Conservation (phyloP, 306 rosid species). For the Vigna angularis region DNA sequence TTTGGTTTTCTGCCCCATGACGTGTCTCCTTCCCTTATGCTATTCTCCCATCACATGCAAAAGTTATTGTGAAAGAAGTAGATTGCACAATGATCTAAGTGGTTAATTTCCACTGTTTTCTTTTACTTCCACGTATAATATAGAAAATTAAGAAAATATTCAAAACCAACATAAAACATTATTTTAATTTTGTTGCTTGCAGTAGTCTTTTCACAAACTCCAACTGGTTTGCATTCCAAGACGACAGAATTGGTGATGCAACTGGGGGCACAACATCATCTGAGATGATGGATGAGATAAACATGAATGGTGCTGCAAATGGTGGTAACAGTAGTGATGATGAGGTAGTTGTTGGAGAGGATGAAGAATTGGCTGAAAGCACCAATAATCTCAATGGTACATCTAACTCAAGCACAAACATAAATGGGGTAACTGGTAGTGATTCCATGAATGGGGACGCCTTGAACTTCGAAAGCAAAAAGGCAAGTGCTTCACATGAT, state of each 20-base stretch:
- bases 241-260: slow-evolving; percentile 70
- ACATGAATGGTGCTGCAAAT: slow-evolving; percentile 76
- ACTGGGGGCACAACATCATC: slow-evolving; percentile 68
- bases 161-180: not conserved
- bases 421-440: slow-evolving; percentile 58
- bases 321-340: slow-evolving; percentile 89
- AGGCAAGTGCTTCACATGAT: slow-evolving; percentile 62
- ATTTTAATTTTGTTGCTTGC: slow-evolving; percentile 42
- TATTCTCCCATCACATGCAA: slow-evolving; percentile 6
- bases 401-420: slow-evolving; percentile 64
- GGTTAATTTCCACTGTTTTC: not conserved
- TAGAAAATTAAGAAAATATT: slow-evolving; percentile 8
- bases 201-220: slow-evolving; percentile 96
- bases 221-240: slow-evolving; percentile 99
- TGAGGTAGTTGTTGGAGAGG: slow-evolving; percentile 93
- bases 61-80: slow-evolving; percentile 33
- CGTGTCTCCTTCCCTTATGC: not conserved
- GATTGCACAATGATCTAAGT: slow-evolving; percentile 14
- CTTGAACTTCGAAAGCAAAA: slow-evolving; percentile 55
- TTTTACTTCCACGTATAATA: slow-evolving; percentile 21
- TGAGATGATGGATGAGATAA: slow-evolving; percentile 89
- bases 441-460: slow-evolving; percentile 57
- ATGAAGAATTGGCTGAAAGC: slow-evolving; percentile 71
- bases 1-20: slow-evolving; percentile 27
- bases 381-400: slow-evolving; percentile 61